These are phyloP conservation scores for Colletotrichum liriopes DNA, from an alignment of 2,329 filamentous ascomycete genomes.

Conservation along the genomic window DNA sequence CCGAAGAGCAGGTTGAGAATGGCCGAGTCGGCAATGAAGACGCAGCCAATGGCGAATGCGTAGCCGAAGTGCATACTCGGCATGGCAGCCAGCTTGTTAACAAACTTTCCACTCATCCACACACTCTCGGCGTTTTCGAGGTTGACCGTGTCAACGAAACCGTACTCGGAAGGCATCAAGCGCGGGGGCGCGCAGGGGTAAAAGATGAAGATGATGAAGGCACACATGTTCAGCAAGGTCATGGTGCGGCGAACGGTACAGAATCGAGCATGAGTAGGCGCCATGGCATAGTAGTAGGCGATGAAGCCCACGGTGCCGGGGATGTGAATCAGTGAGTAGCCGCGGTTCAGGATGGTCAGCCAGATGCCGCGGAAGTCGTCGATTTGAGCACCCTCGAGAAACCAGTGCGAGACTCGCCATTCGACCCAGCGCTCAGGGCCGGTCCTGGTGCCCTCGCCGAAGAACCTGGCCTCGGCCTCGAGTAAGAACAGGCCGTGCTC, in stretches of 20 bases:
- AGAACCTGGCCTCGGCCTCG: conserved; percentile 69
- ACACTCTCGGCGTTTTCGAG: conserved; percentile 68
- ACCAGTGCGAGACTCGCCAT: conserved; percentile 67
- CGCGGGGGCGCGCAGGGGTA: conserved; percentile 77
- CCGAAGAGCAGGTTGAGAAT: conserved; percentile 57
- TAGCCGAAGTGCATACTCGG: conserved; percentile 72
- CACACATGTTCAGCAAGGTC: conserved; percentile 73
- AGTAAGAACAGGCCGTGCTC: conserved; percentile 69
- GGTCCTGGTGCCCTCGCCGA: conserved; percentile 37
- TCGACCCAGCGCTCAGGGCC: conserved; percentile 64
- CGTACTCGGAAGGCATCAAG: conserved; percentile 71
- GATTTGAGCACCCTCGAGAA: conserved; percentile 53
- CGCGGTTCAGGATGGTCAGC: conserved; percentile 70
- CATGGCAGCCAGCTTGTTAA: conserved; percentile 72
- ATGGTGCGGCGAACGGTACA: conserved; percentile 57
- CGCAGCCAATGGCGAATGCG: conserved; percentile 68
- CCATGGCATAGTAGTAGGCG: conserved; percentile 75
- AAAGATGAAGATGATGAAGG: conserved; percentile 74
- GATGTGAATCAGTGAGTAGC: conserved; percentile 73
- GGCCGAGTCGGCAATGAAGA: conserved; percentile 68
- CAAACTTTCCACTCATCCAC: conserved; percentile 75
- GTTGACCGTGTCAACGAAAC: conserved; percentile 75
- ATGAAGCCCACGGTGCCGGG: conserved; percentile 75
- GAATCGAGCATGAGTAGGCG: conserved; percentile 57
- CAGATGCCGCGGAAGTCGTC: conserved; percentile 42